Base-by-base conservation (phyloP, 495 filamentous ascomycete genomes). In the Penicillium paxilli region DNA sequence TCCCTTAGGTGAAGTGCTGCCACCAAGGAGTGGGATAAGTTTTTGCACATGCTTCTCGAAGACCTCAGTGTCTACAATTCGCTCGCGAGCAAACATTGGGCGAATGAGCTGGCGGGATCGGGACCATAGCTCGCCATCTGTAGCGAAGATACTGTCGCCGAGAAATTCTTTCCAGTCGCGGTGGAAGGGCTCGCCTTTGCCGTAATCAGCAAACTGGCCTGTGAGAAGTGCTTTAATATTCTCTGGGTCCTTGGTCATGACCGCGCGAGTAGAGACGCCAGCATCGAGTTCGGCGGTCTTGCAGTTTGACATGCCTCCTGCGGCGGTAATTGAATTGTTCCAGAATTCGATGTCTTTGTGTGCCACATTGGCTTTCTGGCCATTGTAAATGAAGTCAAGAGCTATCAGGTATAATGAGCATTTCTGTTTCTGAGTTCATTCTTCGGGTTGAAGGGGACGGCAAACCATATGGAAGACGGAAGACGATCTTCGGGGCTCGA, bases 81-180 rank as follows among this genome's bases (percentile, higher is more conserved):
- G 86, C 52, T 94, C 88, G 49, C 88, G 84, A 46, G 84, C 80
- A 68, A 96, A 97, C 70, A 92, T 90, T 2, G 92, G 91, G 5
- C 90, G 78, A 47, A 96, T 84, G 11, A 94, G 77, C 55, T 89
- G 85, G 32, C 91, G 84, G 38, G 83, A 88, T 49, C 66, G 71
- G 58, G 91, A 87, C 92, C 91, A 94, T 32, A 79, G 58, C 40
- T 83, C 77, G 7, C 87, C 87, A 62, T 95, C 90, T 2, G 86
- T 91, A 16, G 80, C 79, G 68, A 96, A 93, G 74, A 93, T 92
- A 64, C 83, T 83, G 58, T 91, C 83, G 19, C 89, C 90, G 7
- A 93, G 72, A 60, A 93, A 91, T 23, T 82, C 79, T 49, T 80
- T 77, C 87, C 87, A 92, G 26, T 87, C 82, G 11, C 66, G 52